Evolutionary conservation across 176 grass and related monocot genomes (phyloP), one percentile per base, ranked within the genome.

Genomic region (Leersia perrieri): DNA sequence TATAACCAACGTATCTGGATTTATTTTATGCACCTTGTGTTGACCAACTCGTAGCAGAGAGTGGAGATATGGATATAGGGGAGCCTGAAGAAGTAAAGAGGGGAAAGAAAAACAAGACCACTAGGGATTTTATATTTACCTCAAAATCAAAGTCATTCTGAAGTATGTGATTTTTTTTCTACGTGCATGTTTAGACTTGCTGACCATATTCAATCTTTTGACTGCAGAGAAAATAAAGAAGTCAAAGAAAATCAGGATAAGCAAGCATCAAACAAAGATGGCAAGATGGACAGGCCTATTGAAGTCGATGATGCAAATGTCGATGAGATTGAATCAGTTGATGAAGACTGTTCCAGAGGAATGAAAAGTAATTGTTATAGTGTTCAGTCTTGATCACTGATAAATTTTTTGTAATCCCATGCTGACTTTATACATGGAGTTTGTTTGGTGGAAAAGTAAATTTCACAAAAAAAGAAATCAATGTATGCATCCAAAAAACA

Each of bases 301-400:
- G 81, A 91, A 66, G 35, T 82, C 71, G 69, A 81, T 82, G 35
- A 69, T 69, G 68, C 68, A 91, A 78, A 86, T 3, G 86, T 85
- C 16, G 82, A 87, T 62, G 87, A 93, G 72, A 93, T 95, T 70
- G 61, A 63, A 79, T 82, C 63, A 14, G 86, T 95, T 34, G 90
- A 99, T 41, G 92, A 91, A 82, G 96, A 95, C 82, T 88, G 57
- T 80, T 93, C 96, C 22, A 91, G 76, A 86, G 96, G 96, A 93
- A 93, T 98, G 86, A 91, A 91, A 93, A 99, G 96, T 99, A 95
- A 73, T 58, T 38, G 22, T 64, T 62, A 70, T 69, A 27, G 33
- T 79, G 60, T 67, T 73, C 20, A 61, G 42, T 28, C 72, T 72
- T 70, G 5, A 57, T 64, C 20, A 67, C 33, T 16, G 20, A 53